Evolutionary conservation across 2,329 filamentous ascomycete species (phyloP), one percentile per base, ranked within the genome.

Genomic region (Dissoconium aciculare): DNA sequence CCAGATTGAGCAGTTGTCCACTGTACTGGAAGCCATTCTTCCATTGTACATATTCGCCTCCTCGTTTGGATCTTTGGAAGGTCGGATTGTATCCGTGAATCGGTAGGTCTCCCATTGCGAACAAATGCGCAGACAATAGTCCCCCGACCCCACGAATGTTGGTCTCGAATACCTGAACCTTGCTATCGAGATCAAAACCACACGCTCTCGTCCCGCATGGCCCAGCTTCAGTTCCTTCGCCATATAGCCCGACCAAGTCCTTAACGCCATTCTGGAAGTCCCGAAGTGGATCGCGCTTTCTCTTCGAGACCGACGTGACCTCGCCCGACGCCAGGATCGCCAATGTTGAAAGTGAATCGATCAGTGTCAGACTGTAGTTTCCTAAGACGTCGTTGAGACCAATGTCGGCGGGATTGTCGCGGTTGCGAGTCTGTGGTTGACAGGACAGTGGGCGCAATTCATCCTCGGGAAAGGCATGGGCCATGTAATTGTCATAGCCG

Each of bases 131-230:
- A 49, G 85, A 94, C 41, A 98, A 59, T 34, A 98, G 62, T 1
- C 89, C 89, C 10, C 89, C 89, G 27, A 92, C 71, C 11, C 87
- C 89, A 35, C 89, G 71, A 44, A 98, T 98, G 19, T 93, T 87
- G 1, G 87, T 95, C 61, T 98, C 89, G 50, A 98, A 98, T 23
- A 98, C 83, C 58, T 98, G 87, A 2, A 98, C 89, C 57, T 95
- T 98, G 60, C 85, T 93, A 56, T 98, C 87, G 24, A 93, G 63
- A 54, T 98, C 83, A 48, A 98, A 98, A 0, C 84, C 89, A 32
- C 74, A 69, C 3, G 75, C 74, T 40, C 83, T 67, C 34, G 68
- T 63, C 3, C 87, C 87, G 48, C 71, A 66, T 5, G 80, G 82
- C 4, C 66, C 65, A 63, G 3, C 79, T 77, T 64, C 57, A 16